A percentile compares a stretch with the other conserved stretches of the same genome.
These are phyloP conservation scores for Sphaerosporella brunnea DNA, from an alignment of 495 filamentous ascomycete genomes.

Conservation along the genomic window DNA sequence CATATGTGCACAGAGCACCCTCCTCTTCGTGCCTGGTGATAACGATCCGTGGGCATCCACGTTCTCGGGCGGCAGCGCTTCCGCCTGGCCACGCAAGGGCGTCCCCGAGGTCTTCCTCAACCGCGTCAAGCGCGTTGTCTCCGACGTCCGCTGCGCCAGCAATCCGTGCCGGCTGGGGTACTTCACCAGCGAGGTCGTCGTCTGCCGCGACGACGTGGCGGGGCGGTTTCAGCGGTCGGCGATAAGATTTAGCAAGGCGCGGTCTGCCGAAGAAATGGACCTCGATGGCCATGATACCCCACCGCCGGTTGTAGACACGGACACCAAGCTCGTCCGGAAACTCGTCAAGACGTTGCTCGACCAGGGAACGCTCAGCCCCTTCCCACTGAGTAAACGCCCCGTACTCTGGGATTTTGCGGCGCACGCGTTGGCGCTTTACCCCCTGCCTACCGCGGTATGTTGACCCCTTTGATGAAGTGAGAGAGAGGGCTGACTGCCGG, in stretches of 20 bases:
- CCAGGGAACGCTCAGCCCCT: conserved; percentile 74
- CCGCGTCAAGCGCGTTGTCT: conserved; percentile 52
- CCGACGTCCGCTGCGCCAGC: conserved; percentile 68
- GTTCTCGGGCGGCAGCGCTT: conserved; percentile 66
- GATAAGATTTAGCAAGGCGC: conserved; percentile 38
- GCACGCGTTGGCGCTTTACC: conserved; percentile 56
- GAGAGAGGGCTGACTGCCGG: background rate
- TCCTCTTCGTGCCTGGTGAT: conserved; percentile 85
- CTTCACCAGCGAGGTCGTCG: conserved; percentile 69
- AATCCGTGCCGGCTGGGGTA: conserved; percentile 67
- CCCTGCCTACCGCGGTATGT: conserved; percentile 50
- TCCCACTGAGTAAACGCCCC: conserved; percentile 55
- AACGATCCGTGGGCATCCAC: conserved; percentile 87
- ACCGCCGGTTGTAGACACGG: conserved; percentile 29
- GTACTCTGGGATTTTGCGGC: conserved; percentile 77
- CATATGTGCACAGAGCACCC: conserved; percentile 59
- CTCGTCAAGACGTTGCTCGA: conserved; percentile 86
- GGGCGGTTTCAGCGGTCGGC: conserved; percentile 56
- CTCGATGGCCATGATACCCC: conserved; percentile 16
- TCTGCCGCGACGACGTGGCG: conserved; percentile 73
- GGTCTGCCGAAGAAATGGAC: conserved; percentile 19
- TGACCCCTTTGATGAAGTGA: background rate
- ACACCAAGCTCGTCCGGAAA: conserved; percentile 49
- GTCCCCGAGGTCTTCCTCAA: conserved; percentile 81
- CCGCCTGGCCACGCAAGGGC: conserved; percentile 48